Evolutionary conservation across 164 flowering plant species (phyloP), one percentile per base, ranked within the genome.

Genomic region (Berberis vulgaris): DNA sequence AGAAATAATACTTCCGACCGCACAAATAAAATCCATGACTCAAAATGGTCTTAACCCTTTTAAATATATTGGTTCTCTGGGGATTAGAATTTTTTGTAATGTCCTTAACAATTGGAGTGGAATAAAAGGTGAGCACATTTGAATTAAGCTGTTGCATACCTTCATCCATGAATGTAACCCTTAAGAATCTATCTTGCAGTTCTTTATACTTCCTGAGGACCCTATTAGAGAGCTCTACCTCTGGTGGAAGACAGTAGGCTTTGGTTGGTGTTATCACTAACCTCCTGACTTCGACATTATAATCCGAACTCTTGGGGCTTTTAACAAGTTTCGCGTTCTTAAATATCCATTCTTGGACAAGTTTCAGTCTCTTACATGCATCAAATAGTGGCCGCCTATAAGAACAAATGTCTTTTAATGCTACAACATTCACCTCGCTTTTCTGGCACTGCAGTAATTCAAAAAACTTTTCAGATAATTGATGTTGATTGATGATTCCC

Each of bases 141-240:
- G 73, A n/a, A 67, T 85, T 88, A 26, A 95, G 74, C 12, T 69
- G 80, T 62, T 82, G 86, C 82, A 84, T 67, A 8, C 94, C 96
- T 77, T 95, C 97, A 76, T 95, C 99, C 92, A 81, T 88, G 66
- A 95, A 95, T 7, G 96, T 85, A n/a, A 91, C 97, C 69, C 97
- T 79, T 46, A 91, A 64, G 74, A 95, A 95, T 13, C 97, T 78
- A 77, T 95, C 97, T 1, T 86, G 57, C 13, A 77, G 70, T 45
- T 80, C 72, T 60, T 65, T 89, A 49, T 82, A 95, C 43, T 85
- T 64, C 66, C 97, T 72, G 9, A 91, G 82, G 57, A 95, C 96
- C 74, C 99, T 74, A 65, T 95, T 95, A 11, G 97, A 89, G n/a
- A 95, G 90, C 66, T 95, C 99, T 54, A 85, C 85, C 74, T 78